Evolutionary conservation across 345 rosid genomes (phyloP).

Genomic region (Anastatica hierochuntica): DNA sequence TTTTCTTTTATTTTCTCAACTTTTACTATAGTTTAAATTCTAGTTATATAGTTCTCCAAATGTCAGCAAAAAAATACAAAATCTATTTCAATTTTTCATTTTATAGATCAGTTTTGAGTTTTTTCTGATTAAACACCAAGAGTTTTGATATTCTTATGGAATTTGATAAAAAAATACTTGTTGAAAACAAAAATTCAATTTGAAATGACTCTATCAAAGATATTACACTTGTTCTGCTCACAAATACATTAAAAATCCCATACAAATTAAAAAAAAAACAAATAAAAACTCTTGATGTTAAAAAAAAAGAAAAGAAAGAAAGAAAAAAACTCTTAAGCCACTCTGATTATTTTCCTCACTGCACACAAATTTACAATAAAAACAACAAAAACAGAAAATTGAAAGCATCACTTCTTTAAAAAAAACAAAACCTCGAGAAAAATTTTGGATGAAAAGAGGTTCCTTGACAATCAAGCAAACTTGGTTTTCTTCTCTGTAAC

Average conservation of each 20-base stretch:
- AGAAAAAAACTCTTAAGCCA: slow-evolving; percentile 26
- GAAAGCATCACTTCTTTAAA: slow-evolving; percentile 14
- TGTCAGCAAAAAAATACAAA: too few relatives aligned
- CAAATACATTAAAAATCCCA: slow-evolving; percentile 11
- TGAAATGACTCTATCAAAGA: slow-evolving; percentile 5
- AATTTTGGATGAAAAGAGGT: slow-evolving; percentile 13
- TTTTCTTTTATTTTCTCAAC: too few relatives aligned
- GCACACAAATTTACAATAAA: slow-evolving; percentile 70
- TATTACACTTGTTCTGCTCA: slow-evolving; percentile 23
- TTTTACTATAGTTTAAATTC: too few relatives aligned
- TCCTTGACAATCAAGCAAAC: slow-evolving; percentile 27
- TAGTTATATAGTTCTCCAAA: too few relatives aligned
- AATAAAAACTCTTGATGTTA: too few relatives aligned
- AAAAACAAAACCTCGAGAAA: slow-evolving; percentile 15
- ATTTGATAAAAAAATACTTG: background rate
- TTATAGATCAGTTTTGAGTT: too few relatives aligned
- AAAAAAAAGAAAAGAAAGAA: too few relatives aligned
- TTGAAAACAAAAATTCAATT: background rate
- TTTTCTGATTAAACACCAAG: too few relatives aligned
- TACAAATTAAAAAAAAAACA: background rate
- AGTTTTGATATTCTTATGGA: background rate
- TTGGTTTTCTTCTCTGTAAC: too few relatives aligned
- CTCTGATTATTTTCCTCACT: slow-evolving; percentile 47
- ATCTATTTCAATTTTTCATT: too few relatives aligned
- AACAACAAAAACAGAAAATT: slow-evolving; percentile 20